Conservation (phyloP, 768 basidiomycete species). For the Leccinum sublutescens region DNA sequence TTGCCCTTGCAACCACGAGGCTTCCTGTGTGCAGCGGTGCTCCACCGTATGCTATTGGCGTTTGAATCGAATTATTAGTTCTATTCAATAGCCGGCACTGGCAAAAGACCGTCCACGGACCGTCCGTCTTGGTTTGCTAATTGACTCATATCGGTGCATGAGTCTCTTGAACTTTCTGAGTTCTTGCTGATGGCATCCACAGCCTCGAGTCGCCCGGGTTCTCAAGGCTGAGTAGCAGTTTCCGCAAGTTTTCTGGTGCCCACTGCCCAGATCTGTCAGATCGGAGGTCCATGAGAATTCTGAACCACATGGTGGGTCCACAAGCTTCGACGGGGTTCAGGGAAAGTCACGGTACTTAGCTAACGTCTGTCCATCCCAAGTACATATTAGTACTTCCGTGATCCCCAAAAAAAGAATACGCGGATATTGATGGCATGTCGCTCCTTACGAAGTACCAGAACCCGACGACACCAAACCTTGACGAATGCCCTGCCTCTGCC, state of each 20-base stretch:
- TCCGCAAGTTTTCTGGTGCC: neutral
- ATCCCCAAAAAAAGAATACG: neutral
- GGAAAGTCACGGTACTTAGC: neutral
- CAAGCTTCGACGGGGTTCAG: neutral
- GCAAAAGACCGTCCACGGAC: neutral
- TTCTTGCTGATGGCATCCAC: neutral
- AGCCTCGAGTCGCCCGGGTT: neutral
- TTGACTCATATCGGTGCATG: no score
- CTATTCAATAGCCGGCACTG: no score
- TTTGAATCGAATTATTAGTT: neutral
- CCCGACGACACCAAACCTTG: neutral
- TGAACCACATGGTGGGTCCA: neutral
- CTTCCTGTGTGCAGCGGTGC: neutral
- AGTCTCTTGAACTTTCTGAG: neutral
- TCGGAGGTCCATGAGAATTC: neutral
- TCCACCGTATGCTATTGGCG: neutral
- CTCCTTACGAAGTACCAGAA: neutral
- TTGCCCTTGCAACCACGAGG: neutral
- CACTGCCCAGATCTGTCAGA: neutral
- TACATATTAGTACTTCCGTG: neutral
- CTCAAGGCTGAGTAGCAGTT: neutral
- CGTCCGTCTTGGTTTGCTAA: no score
- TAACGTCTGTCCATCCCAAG: no score
- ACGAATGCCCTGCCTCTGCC: neutral
- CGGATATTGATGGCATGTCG: neutral